Conservation (phyloP, 2,329 filamentous ascomycete species). For the Fusarium odoratissimum region DNA sequence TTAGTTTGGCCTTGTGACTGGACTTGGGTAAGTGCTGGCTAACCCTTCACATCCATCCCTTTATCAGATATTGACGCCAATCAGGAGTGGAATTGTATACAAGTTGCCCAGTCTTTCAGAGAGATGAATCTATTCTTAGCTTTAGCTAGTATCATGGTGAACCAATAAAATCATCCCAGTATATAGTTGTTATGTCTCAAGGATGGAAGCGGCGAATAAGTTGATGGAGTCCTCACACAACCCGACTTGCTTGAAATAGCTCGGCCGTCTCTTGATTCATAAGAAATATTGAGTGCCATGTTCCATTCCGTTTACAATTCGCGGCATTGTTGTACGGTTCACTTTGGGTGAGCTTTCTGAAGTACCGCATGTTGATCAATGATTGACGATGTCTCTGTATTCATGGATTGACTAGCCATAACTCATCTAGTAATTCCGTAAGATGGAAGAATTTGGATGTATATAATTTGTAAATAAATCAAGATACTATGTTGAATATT, state of each 20-base stretch:
- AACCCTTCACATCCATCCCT: too few relatives aligned
- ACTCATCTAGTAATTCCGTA: fast-evolving
- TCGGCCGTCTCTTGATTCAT: fast-evolving
- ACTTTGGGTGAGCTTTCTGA: not conserved
- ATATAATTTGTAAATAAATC: not conserved
- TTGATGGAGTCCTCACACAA: too few relatives aligned
- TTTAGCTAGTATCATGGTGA: fast-evolving
- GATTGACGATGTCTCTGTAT: not conserved
- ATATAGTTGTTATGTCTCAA: too few relatives aligned
- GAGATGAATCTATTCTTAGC: fast-evolving
- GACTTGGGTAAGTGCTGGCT: not conserved
- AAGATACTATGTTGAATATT: too few relatives aligned
- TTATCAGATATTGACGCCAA: too few relatives aligned
- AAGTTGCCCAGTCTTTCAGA: not conserved
- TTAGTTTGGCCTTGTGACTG: not conserved
- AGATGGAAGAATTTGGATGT: fast-evolving
- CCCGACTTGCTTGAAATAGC: fast-evolving
- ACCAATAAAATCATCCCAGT: too few relatives aligned
- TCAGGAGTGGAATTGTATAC: not conserved
- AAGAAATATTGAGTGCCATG: fast-evolving
- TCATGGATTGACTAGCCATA: not conserved
- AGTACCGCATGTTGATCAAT: not conserved
- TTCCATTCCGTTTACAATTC: fast-evolving
- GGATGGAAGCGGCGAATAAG: not conserved
- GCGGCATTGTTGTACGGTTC: fast-evolving